Conservation (phyloP, 805 yeast species). For the Candida sphagnicola region DNA sequence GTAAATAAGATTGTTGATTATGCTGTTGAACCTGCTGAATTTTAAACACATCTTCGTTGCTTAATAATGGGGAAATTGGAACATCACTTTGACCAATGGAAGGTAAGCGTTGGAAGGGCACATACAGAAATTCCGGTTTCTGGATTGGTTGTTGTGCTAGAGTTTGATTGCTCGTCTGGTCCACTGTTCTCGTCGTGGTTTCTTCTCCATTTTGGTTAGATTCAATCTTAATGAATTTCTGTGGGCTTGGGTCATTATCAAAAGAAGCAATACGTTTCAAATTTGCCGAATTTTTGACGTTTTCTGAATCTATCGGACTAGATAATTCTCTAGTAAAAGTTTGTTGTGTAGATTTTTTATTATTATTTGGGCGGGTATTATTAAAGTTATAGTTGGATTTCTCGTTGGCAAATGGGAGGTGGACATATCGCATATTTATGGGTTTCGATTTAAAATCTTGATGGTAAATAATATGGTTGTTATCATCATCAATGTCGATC, state of each 20-base stretch:
- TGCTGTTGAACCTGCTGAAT: neutral
- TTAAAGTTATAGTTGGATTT: neutral
- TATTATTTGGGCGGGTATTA: neutral
- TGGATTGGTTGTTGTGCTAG: no score
- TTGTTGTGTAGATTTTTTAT: no score
- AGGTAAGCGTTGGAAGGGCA: neutral
- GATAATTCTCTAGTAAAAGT: neutral
- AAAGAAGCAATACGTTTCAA: neutral
- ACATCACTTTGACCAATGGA: neutral
- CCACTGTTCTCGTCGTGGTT: no score
- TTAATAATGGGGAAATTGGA: neutral
- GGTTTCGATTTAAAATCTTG: neutral
- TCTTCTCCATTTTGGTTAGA: no score
- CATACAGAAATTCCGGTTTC: no score
- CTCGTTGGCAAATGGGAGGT: neutral
- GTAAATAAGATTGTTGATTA: neutral
- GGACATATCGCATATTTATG: neutral
- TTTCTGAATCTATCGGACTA: neutral
- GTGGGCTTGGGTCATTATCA: neutral
- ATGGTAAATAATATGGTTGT: neutral
- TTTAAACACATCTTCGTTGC: neutral
- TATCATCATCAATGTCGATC: neutral
- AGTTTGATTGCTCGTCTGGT: no score
- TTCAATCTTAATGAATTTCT: no score
- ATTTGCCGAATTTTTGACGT: no score